phyloP scores from a whole-genome alignment of 208 protist species.

The Phytomonas sp. region DNA sequence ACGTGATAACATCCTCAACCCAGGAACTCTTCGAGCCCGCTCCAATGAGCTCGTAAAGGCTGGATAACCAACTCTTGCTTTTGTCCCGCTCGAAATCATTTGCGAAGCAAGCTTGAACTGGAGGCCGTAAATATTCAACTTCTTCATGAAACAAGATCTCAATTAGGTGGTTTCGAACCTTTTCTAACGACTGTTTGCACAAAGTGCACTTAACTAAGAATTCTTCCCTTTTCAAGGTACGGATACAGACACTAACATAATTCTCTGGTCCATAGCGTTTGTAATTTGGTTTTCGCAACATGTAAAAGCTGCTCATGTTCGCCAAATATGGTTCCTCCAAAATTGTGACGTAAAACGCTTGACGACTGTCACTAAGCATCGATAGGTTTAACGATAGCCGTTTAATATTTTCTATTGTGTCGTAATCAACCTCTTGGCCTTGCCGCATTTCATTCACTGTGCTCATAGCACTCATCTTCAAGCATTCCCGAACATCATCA shows the following conservation, averaged over 20 bases:
- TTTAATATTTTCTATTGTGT: constrained; percentile 48
- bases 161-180: constrained; percentile 31
- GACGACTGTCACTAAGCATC: constrained; percentile 41
- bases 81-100: constrained; percentile 14
- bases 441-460: constrained; percentile 30
- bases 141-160: constrained; percentile 41
- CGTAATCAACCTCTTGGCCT: constrained; percentile 19
- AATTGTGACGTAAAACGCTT: constrained; percentile 37
- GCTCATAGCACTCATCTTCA: constrained; percentile 31
- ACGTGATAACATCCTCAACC: constrained; percentile 25
- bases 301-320: constrained; percentile 32
- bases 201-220: constrained; percentile 43
- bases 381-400: constrained; percentile 52
- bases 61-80: constrained; percentile 13
- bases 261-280: constrained; percentile 26
- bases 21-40: constrained; percentile 19
- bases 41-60: constrained; percentile 25
- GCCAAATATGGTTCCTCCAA: constrained; percentile 56
- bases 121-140: constrained; percentile 26
- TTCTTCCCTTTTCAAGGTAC: constrained; percentile 35
- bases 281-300: constrained; percentile 18
- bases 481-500: constrained; percentile 19
- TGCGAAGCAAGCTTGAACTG: constrained; percentile 25
- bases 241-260: constrained; percentile 34
- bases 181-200: constrained; percentile 32